phyloP scores from a whole-genome alignment of 2,329 filamentous ascomycete species.

The Colletotrichum sp. region DNA sequence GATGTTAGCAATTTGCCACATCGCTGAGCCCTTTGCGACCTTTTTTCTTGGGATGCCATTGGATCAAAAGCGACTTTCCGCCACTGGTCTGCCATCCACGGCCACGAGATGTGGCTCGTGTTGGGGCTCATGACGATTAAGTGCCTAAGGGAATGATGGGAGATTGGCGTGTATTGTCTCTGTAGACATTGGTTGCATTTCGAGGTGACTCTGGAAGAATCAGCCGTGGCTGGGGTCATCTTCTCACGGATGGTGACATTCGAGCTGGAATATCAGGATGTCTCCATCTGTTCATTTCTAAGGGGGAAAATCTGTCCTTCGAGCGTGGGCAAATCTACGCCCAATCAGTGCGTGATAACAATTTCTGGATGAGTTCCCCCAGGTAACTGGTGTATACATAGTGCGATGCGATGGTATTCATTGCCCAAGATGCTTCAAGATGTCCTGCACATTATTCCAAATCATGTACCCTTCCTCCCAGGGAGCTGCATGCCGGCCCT shows the following conservation, averaged over 20 bases:
- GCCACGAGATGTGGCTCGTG: not conserved
- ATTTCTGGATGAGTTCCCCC: not conserved
- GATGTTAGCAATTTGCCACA: not conserved
- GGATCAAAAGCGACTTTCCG: not conserved
- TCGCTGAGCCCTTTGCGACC: not conserved
- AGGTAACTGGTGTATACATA: not conserved
- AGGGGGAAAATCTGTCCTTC: not conserved
- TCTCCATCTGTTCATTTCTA: not conserved
- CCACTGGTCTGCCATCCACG: not conserved
- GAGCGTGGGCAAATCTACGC: not conserved
- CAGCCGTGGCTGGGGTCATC: not conserved
- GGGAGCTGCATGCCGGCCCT: not conserved
- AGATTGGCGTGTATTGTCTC: not conserved
- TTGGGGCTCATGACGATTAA: not conserved
- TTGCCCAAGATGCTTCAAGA: not conserved
- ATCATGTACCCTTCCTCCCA: not conserved
- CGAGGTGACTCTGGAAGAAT: not conserved
- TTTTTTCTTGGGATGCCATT: not conserved
- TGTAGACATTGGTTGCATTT: not conserved
- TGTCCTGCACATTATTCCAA: not conserved
- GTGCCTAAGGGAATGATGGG: not conserved
- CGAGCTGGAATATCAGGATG: not conserved
- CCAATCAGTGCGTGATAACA: rapidly evolving
- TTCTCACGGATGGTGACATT: not conserved
- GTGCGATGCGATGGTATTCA: not conserved